Conservation (phyloP, 1,284 basidiomycete genomes). For the Mycena sp. region DNA sequence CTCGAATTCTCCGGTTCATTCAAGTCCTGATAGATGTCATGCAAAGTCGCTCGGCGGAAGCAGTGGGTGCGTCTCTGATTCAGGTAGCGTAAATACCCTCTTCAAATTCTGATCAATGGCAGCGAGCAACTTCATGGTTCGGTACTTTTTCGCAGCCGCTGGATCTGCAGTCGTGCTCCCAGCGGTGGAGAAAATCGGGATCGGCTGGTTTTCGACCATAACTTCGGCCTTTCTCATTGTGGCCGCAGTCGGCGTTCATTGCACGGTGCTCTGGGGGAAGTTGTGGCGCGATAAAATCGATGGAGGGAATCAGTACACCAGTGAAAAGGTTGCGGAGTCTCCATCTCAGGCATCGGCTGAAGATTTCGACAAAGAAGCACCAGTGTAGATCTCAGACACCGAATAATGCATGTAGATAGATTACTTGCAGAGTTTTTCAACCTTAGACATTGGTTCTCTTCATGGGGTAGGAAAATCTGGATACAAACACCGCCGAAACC, state of each 20-base stretch:
- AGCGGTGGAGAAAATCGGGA: conserved; percentile 32
- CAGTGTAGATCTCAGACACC: too few relatives aligned
- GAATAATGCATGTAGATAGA: too few relatives aligned
- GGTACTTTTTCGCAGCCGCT: conserved; percentile 34
- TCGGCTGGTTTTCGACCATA: conserved; percentile 38
- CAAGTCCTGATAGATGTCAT: conserved; percentile 29
- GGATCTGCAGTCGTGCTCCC: conserved; percentile 34
- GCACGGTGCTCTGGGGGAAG: conserved; percentile 31
- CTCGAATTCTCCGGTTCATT: neutral
- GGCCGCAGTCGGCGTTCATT: conserved; percentile 20
- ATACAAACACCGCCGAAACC: too few relatives aligned
- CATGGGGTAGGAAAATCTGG: too few relatives aligned
- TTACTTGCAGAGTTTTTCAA: too few relatives aligned
- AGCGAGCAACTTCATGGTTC: conserved; percentile 35
- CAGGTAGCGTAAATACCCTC: neutral
- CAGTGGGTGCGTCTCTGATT: conserved; percentile 27
- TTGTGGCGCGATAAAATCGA: conserved; percentile 34
- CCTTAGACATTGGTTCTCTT: too few relatives aligned
- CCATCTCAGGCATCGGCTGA: too few relatives aligned
- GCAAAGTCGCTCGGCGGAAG: conserved; percentile 36
- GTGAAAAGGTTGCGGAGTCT: too few relatives aligned
- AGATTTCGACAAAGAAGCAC: too few relatives aligned
- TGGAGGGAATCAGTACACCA: neutral
- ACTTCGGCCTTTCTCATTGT: conserved; percentile 26
- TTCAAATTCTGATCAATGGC: neutral